Evolutionary conservation across 2,329 filamentous ascomycete genomes (phyloP).

Genomic region (Didymella sp.): DNA sequence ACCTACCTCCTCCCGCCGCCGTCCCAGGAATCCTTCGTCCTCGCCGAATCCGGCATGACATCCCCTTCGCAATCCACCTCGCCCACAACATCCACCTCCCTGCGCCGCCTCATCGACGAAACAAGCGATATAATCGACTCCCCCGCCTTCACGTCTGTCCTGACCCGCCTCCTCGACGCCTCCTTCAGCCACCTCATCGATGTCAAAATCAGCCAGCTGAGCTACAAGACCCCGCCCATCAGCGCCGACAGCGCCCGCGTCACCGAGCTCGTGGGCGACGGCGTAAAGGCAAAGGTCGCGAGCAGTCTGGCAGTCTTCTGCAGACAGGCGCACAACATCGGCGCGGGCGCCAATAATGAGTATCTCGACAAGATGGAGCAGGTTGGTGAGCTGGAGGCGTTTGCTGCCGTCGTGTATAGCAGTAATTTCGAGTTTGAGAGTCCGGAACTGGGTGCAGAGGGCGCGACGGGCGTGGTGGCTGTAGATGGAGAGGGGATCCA

Average conservation of each 20-base stretch:
- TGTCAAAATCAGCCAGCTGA: slow-evolving; percentile 76
- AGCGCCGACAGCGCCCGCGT: slow-evolving; percentile 53
- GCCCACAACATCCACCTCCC: slow-evolving; percentile 58
- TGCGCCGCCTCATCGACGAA: slow-evolving; percentile 89
- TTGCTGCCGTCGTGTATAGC: slow-evolving; percentile 85
- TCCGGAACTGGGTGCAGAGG: slow-evolving; percentile 40
- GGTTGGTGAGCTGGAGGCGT: slow-evolving; percentile 78
- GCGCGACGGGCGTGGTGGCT: slow-evolving; percentile 1
- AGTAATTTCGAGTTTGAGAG: slow-evolving; percentile 73
- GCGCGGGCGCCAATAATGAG: slow-evolving; percentile 64
- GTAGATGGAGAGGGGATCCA: slow-evolving; percentile 44
- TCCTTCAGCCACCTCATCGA: slow-evolving; percentile 86
- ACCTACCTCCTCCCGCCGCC: slow-evolving; percentile 79
- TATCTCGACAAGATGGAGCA: slow-evolving; percentile 72
- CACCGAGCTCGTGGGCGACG: slow-evolving; percentile 60
- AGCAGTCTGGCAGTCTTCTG: slow-evolving; percentile 90
- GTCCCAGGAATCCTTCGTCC: slow-evolving; percentile 80
- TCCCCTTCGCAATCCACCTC: slow-evolving; percentile 50
- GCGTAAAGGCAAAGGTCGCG: slow-evolving; percentile 75
- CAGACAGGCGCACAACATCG: slow-evolving; percentile 88
- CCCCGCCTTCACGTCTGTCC: slow-evolving; percentile 84
- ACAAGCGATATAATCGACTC: slow-evolving; percentile 96
- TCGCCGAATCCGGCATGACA: slow-evolving; percentile 82
- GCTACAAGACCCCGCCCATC: slow-evolving; percentile 71
- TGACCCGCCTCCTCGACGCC: slow-evolving; percentile 84